Evolutionary conservation across 768 basidiomycete species (phyloP), one percentile per base, ranked within the genome.

Genomic region (Coprinellus aureogranulatus): DNA sequence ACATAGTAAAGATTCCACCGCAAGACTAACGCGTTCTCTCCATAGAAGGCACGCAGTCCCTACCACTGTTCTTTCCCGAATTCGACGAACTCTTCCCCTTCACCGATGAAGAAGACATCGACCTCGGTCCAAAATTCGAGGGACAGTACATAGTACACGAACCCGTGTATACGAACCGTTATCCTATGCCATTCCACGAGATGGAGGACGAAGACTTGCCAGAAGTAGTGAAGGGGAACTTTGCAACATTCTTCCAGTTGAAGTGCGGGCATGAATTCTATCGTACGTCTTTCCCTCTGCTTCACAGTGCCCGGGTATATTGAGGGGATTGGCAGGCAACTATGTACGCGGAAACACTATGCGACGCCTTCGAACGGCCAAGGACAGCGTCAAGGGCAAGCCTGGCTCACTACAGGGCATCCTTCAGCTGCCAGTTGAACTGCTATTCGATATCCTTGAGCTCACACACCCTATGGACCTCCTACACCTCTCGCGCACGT

Each of bases 381-480:
- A n/a, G 16, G 31, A 45, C 22, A n/a, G n/a, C 11, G 34, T 53
- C 26, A 44, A 45, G n/a, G 42, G n/a, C 50, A 37, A 31, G 26
- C 40, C 57, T 12, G 28, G 41, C 30, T 6, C 18, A 9, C 46
- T 58, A 5, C 12, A 22, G 6, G 28, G 41, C 2, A 9, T 58
- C 22, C 30, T 58, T 30, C 20, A 58, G 12, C 57, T 58, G 2
- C 57, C 57, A 3, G 11, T 25, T 9, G 57, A 58, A 27, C n/a
- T 58, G 11, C 27, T 58, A 22, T 58, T 31, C 30, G 57, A 58
- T 28, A 44, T 58, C n/a, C 51, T 58, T 22, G 57, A 58, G 30
- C 49, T 58, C 5, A 41, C 51, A 25, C 49, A 53, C 51, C 57
- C 57, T n/a, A 52, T 58, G 20, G 57, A 58, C 23, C 42, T 58